Base-by-base conservation (phyloP, 2,329 filamentous ascomycete genomes). In the Colletotrichum tropicicola region DNA sequence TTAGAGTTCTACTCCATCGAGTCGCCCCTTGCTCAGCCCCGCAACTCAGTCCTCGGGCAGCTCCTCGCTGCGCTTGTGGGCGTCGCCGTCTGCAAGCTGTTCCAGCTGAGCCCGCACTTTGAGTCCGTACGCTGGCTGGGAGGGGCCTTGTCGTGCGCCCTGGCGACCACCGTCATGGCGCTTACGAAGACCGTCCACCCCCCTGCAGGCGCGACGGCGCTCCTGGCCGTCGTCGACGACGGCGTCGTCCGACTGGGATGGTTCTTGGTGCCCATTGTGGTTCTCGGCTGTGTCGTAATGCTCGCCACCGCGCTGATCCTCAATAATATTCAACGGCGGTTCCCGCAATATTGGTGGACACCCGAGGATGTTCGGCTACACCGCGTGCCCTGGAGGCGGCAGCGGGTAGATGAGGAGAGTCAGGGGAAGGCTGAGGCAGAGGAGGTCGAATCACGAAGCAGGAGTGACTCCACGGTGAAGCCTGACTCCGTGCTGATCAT, bases 141-240 rank as follows among this genome's bases (percentile, higher is more conserved):
- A 1, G 91, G 88, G 10, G 86, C 90, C 10, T 76, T 93, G 0
- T 81, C 89, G 1, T 92, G 90, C 68, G 90, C 88, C 0, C 73
- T 83, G 3, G 84, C 91, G 0, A 91, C 87, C 0, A 80, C 84
- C 1, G 62, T 87, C 59, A 94, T 93, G 91, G 84, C 83, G 0
- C 70, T 92, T 21, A 93, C 91, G 2, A 90, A 89, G 55, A 93
- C 91, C 0, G 83, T 92, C 0, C 90, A 94, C 69, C 91, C 91
- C 0, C 92, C 91, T 0, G 91, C 90, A 0, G 91, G 92, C 5
- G 91, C 91, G 8, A 94, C 91, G 1, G 91, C 90, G 0, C 77
- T 94, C 1, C 78, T 94, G 25, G 90, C 90, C 0, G 89, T 91
- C 0, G 82, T 88, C 1, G 87, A 89, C 62, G 78, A 83, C 2